Evolutionary conservation across 345 rosid species (phyloP), one percentile per base, ranked within the genome.

Genomic region (Cochlearia excelsa): DNA sequence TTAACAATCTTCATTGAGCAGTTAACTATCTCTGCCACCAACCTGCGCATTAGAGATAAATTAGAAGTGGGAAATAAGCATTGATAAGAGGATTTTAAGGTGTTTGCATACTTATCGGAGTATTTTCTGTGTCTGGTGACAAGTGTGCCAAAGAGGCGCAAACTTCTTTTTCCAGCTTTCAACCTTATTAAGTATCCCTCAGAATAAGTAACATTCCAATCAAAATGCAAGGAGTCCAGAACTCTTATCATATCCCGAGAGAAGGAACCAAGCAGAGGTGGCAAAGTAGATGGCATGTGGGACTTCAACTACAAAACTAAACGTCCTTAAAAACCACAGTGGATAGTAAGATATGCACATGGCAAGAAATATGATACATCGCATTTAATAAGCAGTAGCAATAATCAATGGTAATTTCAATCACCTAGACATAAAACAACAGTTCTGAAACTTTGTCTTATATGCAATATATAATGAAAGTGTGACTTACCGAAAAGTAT

Each of bases 101-200:
- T 51, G 27, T 63, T 43, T 50, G 3, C 74, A 30, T 86, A 89
- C 97, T 80, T 86, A 68, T 89, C 89, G 65, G 87, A 78, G 74
- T 78, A 79, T 66, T 86, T 89, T 68, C 97, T 82, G 46, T 89
- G 97, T 54, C 91, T 82, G 64, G 87, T 89, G 48, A 83, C 73
- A 68, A 89, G 79, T 44, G 76, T 58, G 76, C 81, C 72, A 69
- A 89, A 89, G 70, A 89, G 77, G 60, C 75, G 85, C 78, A 89
- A 80, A 68, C 82, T 75, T 71, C 97, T 86, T 75, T 89, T 89
- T 60, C 80, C 95, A 70, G 84, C 67, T 72, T 86, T 89, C 72
- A 78, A 61, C 72, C 86, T 80, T 67, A 80, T 62, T 54, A 63
- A 10, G 63, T 76, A 60, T 61, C 75, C 80, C 61, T 77, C 79